Conservation (phyloP, 495 filamentous ascomycete species). For the Neurospora sp. region DNA sequence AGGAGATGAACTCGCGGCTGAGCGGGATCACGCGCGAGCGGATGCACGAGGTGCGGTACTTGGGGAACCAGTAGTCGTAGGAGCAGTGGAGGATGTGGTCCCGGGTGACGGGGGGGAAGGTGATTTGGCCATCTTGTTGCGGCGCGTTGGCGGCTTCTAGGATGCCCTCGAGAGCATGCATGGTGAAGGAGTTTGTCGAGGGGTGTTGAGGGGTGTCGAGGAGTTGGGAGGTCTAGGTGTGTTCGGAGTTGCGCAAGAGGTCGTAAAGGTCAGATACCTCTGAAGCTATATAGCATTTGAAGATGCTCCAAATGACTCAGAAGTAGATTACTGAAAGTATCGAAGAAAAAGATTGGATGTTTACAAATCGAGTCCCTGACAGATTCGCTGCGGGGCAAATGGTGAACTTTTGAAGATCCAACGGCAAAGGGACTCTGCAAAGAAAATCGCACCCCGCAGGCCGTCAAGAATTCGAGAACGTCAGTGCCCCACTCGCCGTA, state of each 20-base stretch:
- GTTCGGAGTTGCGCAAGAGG: not conserved
- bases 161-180: slow-evolving; percentile 18
- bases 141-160: slow-evolving; percentile 3
- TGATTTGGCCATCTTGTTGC: slow-evolving; percentile 31
- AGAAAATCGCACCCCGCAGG: not conserved
- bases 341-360: not conserved
- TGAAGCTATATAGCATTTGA: not conserved
- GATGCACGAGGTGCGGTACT: slow-evolving; percentile 73
- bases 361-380: not conserved
- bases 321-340: not conserved
- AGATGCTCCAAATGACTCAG: not conserved
- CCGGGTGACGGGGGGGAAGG: slow-evolving; percentile 72
- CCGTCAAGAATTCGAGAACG: not conserved
- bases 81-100: slow-evolving; percentile 90
- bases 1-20: slow-evolving; percentile 61
- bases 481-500: not conserved
- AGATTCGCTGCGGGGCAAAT: not conserved
- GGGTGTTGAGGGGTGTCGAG: not conserved
- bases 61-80: slow-evolving; percentile 81
- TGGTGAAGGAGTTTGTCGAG: not conserved
- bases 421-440: not conserved
- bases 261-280: not conserved
- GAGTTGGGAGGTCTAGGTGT: not conserved
- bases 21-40: slow-evolving; percentile 79
- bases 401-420: not conserved